Evolutionary conservation across 2,329 filamentous ascomycete species (phyloP).

Genomic region (Fusarium humuli): DNA sequence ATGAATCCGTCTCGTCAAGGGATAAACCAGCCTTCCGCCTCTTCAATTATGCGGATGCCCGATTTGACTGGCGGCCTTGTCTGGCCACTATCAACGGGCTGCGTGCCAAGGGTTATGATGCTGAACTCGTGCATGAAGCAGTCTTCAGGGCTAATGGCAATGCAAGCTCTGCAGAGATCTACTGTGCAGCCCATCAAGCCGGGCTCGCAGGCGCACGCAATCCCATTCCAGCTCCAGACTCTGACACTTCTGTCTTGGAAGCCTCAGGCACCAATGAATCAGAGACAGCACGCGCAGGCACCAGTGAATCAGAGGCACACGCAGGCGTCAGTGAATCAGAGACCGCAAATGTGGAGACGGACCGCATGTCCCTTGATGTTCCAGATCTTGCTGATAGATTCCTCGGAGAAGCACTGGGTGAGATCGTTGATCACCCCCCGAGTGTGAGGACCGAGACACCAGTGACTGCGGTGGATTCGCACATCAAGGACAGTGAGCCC

Average conservation of each 20-base stretch:
- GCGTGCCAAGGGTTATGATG: constrained; percentile 54
- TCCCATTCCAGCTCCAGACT: constrained; percentile 73
- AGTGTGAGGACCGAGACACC: constrained; percentile 40
- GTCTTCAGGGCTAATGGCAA: constrained; percentile 84
- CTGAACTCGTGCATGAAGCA: constrained; percentile 79
- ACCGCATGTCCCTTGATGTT: constrained; percentile 54
- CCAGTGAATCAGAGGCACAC: constrained; percentile 39
- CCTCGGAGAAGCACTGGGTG: constrained; percentile 47
- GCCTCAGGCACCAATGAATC: constrained; percentile 35
- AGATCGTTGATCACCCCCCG: constrained; percentile 46
- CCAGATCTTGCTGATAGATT: constrained; percentile 43
- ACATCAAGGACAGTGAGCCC: constrained; percentile 28
- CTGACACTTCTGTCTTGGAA: constrained; percentile 52
- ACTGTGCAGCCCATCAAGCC: constrained; percentile 74
- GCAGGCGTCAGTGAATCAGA: constrained; percentile 40
- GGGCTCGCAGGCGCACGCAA: constrained; percentile 71
- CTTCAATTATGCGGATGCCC: constrained; percentile 57
- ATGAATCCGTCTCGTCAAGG: constrained; percentile 73
- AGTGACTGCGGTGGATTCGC: constrained; percentile 20
- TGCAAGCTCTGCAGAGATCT: constrained; percentile 71
- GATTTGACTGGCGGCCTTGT: constrained; percentile 60
- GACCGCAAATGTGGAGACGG: constrained; percentile 48
- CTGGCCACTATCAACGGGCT: constrained; percentile 51
- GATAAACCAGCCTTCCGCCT: constrained; percentile 63
- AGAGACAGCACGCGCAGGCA: constrained; percentile 33